phyloP scores from a whole-genome alignment of 176 grass and related monocot genomes.

The Triticum turgidum region DNA sequence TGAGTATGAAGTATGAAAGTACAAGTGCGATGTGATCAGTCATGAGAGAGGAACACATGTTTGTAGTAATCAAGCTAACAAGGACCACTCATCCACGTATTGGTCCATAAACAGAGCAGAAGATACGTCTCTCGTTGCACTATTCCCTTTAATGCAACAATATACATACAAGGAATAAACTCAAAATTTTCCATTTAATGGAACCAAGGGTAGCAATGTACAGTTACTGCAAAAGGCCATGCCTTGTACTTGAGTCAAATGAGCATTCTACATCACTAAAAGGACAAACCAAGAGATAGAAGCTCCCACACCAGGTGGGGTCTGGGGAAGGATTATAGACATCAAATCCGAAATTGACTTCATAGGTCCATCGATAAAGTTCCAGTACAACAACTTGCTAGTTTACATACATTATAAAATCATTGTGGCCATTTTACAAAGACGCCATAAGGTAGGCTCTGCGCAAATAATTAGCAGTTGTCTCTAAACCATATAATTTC shows the following conservation, averaged over 20 bases:
- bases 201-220: background rate
- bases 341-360: background rate
- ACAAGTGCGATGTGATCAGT: background rate
- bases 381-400: background rate
- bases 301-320: no score
- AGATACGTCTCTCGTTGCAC: background rate
- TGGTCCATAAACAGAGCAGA: background rate
- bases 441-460: background rate
- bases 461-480: background rate
- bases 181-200: background rate
- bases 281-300: background rate
- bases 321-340: no score
- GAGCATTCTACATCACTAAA: background rate
- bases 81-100: background rate
- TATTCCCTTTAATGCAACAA: background rate
- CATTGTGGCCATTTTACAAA: background rate
- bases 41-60: background rate
- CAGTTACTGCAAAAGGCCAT: background rate
- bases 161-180: conserved; percentile 9
- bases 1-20: background rate
- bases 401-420: background rate
- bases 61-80: background rate
- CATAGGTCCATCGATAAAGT: background rate
- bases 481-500: background rate
- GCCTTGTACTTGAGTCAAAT: background rate